These are phyloP conservation scores for Verticillium longisporum DNA, from an alignment of 2,329 filamentous ascomycete genomes.

Conservation along the genomic window DNA sequence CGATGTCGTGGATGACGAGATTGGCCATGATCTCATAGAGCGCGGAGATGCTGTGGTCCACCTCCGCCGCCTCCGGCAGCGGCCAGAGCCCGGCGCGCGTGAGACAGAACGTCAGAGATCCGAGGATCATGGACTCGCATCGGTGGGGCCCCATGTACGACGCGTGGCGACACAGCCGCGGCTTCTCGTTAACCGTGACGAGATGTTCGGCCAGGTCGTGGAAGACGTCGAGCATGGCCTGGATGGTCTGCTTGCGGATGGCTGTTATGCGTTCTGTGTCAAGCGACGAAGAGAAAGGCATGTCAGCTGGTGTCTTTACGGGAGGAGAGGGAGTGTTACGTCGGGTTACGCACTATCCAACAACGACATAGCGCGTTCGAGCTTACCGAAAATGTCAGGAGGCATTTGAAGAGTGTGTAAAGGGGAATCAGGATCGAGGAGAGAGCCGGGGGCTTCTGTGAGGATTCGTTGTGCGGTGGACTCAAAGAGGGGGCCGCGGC, in stretches of 20 bases:
- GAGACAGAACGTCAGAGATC: slow-evolving; percentile 25
- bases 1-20: slow-evolving; percentile 20
- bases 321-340: not conserved
- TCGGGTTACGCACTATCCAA: not conserved
- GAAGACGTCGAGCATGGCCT: slow-evolving; percentile 17
- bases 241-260: slow-evolving; percentile 17
- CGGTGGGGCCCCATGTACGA: slow-evolving; percentile 25
- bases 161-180: slow-evolving; percentile 24
- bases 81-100: slow-evolving; percentile 24
- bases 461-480: slow-evolving; percentile 15
- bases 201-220: slow-evolving; percentile 17
- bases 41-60: slow-evolving; percentile 16
- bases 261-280: slow-evolving; percentile 9
- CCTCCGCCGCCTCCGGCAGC: slow-evolving; percentile 15
- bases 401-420: slow-evolving; percentile 9
- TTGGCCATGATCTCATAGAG: slow-evolving; percentile 16
- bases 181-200: slow-evolving; percentile 20
- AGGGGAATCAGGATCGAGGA: slow-evolving; percentile 4
- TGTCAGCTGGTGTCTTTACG: not conserved
- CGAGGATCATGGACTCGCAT: slow-evolving; percentile 29
- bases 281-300: not conserved
- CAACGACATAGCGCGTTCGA: not conserved
- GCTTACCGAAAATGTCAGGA: slow-evolving; percentile 14
- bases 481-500: slow-evolving; percentile 15
- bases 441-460: slow-evolving; percentile 11